Evolutionary conservation across 2,329 filamentous ascomycete species (phyloP), one percentile per base, ranked within the genome.

Genomic region (Lachnellula suecica): DNA sequence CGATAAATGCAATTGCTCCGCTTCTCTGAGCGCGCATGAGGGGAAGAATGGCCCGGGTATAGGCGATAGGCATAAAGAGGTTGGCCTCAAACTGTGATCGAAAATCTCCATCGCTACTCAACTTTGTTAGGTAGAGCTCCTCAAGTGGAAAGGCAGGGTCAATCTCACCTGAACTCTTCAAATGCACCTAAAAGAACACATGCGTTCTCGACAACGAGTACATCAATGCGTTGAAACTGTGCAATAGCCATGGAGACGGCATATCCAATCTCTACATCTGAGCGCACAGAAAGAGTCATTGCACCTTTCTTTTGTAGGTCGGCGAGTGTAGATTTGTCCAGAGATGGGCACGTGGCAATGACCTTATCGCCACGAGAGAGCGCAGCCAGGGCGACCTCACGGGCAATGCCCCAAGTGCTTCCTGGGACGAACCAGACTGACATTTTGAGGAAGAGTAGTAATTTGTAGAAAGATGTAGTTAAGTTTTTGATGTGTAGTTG

Each of bases 1-100:
- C 41, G 8, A 49, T 45, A 40, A 53, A 52, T 4, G 47, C 40
- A n/a, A 56, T 25, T 15, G 69, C 70, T 5, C 76, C 74, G 2
- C 67, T 65, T 2, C 63, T 52, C 3, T 69, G 71, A 8, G 62
- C 59, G 22, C 78, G 72, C 60, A 82, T 68, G 20, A 70, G 64
- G 0, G 78, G 77, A 0, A 80, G 63, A 11, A 74, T 71, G 0
- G 76, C 76, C 9, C 74, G 73, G 27, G 73, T 70, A 1, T 78
- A 71, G 53, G 76, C 79, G 47, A 79, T 64, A 13, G 69, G 65
- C 3, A 78, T 79, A 55, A 81, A 77, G 38, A 82, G 77, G 51
- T 83, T 83, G 27, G 77, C 78, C 62, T 76, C 71, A 64, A 79
- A 80, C 19, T 49, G 40, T 34, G 22, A 20, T 27, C 41, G 20